These are phyloP conservation scores for Mortierella hygrophila DNA, from an alignment of 192 early-diverging fungal species.

Conservation along the genomic window DNA sequence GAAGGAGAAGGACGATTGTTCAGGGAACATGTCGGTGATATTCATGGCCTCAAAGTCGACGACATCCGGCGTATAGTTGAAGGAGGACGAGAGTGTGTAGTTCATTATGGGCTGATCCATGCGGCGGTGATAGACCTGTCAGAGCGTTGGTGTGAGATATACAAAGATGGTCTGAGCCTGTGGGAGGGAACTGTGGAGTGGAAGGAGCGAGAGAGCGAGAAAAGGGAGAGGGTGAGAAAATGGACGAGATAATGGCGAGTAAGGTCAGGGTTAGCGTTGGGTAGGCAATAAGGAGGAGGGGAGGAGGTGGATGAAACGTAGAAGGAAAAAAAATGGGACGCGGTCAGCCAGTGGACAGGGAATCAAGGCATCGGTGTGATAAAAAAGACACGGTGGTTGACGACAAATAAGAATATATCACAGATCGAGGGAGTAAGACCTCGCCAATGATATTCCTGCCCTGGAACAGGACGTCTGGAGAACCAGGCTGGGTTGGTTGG, in stretches of 20 bases:
- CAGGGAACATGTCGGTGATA: constrained; percentile 53
- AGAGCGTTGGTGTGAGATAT: background rate
- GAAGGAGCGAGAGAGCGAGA: background rate
- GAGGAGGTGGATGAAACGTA: background rate
- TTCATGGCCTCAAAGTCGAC: constrained; percentile 55
- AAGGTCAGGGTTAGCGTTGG: background rate
- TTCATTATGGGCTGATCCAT: background rate
- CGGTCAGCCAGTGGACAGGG: background rate
- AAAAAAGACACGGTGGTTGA: background rate
- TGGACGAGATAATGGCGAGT: background rate
- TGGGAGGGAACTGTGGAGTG: background rate
- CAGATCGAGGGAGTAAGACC: background rate
- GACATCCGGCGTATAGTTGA: constrained; percentile 43
- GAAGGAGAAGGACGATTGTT: constrained; percentile 42
- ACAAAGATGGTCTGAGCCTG: background rate
- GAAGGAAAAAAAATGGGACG: constrained; percentile 4
- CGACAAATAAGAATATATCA: background rate
- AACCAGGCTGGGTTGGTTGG: background rate
- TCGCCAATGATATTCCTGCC: background rate
- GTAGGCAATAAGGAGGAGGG: background rate
- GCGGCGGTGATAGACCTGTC: background rate
- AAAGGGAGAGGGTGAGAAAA: background rate
- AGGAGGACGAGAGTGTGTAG: constrained; percentile 36
- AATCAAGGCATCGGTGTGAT: background rate
- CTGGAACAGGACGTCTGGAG: background rate